Percentiles rank a stretch among this genome's conserved stretches.
These are phyloP conservation scores for Fusarium graminum DNA, from an alignment of 2,329 filamentous ascomycete genomes.

Conservation along the genomic window DNA sequence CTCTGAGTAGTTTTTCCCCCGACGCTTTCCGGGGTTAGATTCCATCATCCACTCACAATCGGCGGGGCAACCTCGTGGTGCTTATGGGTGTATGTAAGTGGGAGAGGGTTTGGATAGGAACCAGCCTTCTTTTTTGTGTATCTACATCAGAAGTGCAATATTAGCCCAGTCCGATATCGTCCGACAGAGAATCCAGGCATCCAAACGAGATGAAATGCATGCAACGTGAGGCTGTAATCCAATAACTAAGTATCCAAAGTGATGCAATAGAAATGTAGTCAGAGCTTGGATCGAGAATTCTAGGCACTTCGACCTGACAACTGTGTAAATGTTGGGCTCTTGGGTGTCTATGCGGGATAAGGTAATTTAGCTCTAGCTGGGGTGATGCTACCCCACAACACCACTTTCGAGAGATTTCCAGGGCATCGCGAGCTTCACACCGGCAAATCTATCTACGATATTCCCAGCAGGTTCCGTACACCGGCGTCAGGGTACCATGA, in stretches of 20 bases:
- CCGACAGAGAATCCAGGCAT: conserved; percentile 32
- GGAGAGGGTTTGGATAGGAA: conserved; percentile 12
- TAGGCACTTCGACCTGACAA: conserved; percentile 30
- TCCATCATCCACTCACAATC: conserved; percentile 46
- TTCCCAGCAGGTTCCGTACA: conserved; percentile 9
- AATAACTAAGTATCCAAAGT: neutral
- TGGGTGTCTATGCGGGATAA: conserved; percentile 5
- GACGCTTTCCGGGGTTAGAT: conserved; percentile 24
- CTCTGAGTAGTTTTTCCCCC: conserved; percentile 27
- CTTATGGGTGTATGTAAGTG: conserved; percentile 13
- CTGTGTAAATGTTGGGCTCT: neutral
- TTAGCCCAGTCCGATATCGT: conserved; percentile 44
- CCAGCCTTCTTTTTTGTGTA: neutral
- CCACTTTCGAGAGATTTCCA: conserved; percentile 40
- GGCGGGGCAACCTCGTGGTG: conserved; percentile 47
- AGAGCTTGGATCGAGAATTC: conserved; percentile 20
- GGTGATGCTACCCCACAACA: conserved; percentile 47
- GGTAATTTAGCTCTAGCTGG: conserved; percentile 22
- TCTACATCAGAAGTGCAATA: conserved; percentile 8
- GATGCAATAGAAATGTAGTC: neutral
- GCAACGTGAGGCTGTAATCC: conserved; percentile 30
- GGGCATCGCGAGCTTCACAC: conserved; percentile 47
- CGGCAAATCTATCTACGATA: neutral
- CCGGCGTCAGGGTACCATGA: neutral
- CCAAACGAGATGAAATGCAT: conserved; percentile 17